Conservation (phyloP, 108 stramenopile genomes). For the Seminavis robusta region DNA sequence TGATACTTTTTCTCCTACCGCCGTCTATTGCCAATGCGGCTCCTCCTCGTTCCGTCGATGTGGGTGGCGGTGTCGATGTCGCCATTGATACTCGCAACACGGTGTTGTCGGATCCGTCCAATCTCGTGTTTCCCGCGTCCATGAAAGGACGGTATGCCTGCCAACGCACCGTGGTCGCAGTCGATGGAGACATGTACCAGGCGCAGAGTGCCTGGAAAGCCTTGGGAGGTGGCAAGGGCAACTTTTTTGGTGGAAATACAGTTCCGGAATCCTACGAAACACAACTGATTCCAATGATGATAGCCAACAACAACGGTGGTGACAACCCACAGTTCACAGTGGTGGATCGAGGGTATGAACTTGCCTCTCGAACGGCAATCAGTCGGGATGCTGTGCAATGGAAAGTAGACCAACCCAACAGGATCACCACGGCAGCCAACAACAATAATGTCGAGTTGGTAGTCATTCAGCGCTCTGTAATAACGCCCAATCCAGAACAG, state of each 20-base stretch:
- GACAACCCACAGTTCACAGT: too few relatives aligned
- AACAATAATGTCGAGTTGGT: too few relatives aligned
- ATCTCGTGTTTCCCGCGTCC: slow-evolving; percentile 46
- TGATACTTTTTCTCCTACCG: too few relatives aligned
- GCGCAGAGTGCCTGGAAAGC: slow-evolving; percentile 45
- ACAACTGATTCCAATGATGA: slow-evolving; percentile 30
- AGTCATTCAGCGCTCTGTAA: slow-evolving; percentile 41
- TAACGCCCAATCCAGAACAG: slow-evolving; percentile 35
- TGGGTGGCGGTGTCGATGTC: slow-evolving; percentile 62
- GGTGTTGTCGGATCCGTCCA: slow-evolving; percentile 9
- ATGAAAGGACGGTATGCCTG: slow-evolving; percentile 50
- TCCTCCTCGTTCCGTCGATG: slow-evolving; percentile 36
- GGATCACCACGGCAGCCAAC: too few relatives aligned
- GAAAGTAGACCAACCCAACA: too few relatives aligned
- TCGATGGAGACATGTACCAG: slow-evolving; percentile 57
- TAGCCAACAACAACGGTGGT: slow-evolving; percentile 3
- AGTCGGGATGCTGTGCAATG: too few relatives aligned
- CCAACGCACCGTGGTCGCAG: slow-evolving; percentile 32
- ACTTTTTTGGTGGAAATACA: too few relatives aligned
- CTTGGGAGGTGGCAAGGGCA: slow-evolving; percentile 35
- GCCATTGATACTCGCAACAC: slow-evolving; percentile 11
- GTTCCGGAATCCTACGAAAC: slow-evolving; percentile 35
- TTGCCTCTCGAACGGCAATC: slow-evolving; percentile 21
- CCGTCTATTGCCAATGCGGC: too few relatives aligned
- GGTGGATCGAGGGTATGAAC: slow-evolving; percentile 44